phyloP scores from a whole-genome alignment of 805 yeast genomes.

The Yarrowia yakushimensis region DNA sequence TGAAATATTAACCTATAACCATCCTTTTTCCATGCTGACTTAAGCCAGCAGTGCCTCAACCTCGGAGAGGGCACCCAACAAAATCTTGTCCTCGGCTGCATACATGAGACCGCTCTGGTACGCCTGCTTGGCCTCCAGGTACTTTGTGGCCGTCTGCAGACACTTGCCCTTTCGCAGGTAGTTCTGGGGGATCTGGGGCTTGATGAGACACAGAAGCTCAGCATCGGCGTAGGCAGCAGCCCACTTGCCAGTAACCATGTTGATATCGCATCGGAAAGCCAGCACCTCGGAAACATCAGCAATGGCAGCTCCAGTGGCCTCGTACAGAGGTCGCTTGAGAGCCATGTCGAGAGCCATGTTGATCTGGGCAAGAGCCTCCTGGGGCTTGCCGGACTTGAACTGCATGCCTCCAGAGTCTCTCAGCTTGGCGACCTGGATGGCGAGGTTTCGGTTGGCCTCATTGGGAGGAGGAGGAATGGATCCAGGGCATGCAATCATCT shows the following conservation, averaged over 20 bases:
- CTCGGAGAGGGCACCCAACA: conserved; percentile 30
- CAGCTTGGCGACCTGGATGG: conserved; percentile 38
- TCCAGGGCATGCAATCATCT: conserved; percentile 34
- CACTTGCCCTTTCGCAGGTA: conserved; percentile 39
- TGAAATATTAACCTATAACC: neutral
- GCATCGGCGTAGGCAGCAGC: conserved; percentile 42
- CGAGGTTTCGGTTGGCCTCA: conserved; percentile 32
- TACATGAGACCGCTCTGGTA: conserved; percentile 29
- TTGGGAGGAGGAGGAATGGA: conserved; percentile 41
- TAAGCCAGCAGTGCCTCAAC: conserved; percentile 28
- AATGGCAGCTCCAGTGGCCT: conserved; percentile 36
- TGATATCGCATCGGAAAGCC: conserved; percentile 41
- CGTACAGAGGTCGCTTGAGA: conserved; percentile 42
- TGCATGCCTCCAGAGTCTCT: conserved; percentile 37
- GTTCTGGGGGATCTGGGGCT: conserved; percentile 37
- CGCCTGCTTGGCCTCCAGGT: conserved; percentile 31
- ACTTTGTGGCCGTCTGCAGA: conserved; percentile 31
- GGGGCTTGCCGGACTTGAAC: conserved; percentile 32
- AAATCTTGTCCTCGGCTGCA: conserved; percentile 28
- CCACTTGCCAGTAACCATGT: conserved; percentile 38
- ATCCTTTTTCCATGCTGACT: neutral
- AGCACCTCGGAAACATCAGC: conserved; percentile 38
- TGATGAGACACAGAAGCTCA: conserved; percentile 36
- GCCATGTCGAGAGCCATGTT: conserved; percentile 43
- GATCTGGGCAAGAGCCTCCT: conserved; percentile 40